These are phyloP conservation scores for Gamarada debralockiae DNA, from an alignment of 495 filamentous ascomycete species.

Conservation along the genomic window DNA sequence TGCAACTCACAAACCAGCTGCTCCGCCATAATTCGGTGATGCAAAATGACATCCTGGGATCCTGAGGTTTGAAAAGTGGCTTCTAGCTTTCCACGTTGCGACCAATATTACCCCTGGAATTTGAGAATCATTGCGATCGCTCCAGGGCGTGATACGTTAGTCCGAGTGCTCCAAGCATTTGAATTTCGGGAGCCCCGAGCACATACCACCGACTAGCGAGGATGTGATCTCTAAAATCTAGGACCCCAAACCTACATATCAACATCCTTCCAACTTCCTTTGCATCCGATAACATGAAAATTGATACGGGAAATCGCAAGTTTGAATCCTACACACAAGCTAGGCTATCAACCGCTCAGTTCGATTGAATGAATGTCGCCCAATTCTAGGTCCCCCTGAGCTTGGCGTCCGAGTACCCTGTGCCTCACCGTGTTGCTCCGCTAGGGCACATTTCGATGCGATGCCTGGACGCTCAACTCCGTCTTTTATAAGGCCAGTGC, in stretches of 20 bases:
- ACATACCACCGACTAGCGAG: slow-evolving; percentile 3
- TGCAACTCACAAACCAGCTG: no score
- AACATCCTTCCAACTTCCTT: neutral
- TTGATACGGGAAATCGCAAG: neutral
- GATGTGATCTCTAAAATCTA: neutral
- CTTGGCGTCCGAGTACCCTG: neutral
- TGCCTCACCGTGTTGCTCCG: neutral
- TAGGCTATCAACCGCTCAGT: no score
- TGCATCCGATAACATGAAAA: no score
- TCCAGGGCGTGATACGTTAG: slow-evolving; percentile 1
- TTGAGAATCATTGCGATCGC: neutral
- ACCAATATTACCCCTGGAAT: no score
- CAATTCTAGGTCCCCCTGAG: neutral
- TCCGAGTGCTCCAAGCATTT: slow-evolving; percentile 6
- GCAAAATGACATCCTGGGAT: no score
- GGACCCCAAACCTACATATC: slow-evolving; percentile 4
- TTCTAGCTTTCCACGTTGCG: no score
- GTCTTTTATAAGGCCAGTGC: neutral
- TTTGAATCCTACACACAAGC: neutral
- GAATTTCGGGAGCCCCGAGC: slow-evolving; percentile 12
- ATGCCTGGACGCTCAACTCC: neutral
- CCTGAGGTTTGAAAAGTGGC: no score
- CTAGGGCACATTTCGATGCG: neutral
- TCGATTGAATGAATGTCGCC: no score
- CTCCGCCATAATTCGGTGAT: no score